phyloP scores from a whole-genome alignment of 2,329 filamentous ascomycete genomes.

The Penicillium paneum region DNA sequence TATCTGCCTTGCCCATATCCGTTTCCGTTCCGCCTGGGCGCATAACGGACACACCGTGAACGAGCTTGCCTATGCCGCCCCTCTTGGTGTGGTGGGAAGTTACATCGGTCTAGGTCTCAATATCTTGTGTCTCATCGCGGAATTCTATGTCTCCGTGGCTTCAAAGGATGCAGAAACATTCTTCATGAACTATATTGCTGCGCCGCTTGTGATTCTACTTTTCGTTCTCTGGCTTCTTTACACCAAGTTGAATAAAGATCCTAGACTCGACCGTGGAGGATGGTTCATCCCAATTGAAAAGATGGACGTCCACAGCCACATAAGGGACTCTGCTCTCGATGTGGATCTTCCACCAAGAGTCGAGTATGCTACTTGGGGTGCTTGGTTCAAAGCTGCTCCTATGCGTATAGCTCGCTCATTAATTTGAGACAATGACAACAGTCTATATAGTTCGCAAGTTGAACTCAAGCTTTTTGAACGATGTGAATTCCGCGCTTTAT shows the following conservation, averaged over 20 bases:
- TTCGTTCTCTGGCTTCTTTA: slow-evolving; percentile 35
- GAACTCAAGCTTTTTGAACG: no score
- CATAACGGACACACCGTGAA: slow-evolving; percentile 57
- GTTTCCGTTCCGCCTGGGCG: slow-evolving; percentile 63
- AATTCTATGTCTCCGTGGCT: slow-evolving; percentile 38
- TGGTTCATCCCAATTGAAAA: slow-evolving; percentile 19
- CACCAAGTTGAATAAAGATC: slow-evolving; percentile 18
- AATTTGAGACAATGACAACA: background rate
- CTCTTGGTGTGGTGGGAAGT: slow-evolving; percentile 60
- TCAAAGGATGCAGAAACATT: slow-evolving; percentile 41
- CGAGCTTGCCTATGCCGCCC: slow-evolving; percentile 63
- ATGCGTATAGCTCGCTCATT: slow-evolving; percentile 19
- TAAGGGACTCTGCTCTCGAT: slow-evolving; percentile 23
- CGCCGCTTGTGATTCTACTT: slow-evolving; percentile 29
- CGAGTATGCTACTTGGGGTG: slow-evolving; percentile 23
- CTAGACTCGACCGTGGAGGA: slow-evolving; percentile 19
- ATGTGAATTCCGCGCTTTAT: background rate
- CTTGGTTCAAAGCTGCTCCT: slow-evolving; percentile 21
- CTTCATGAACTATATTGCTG: slow-evolving; percentile 48
- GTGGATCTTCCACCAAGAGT: slow-evolving; percentile 20
- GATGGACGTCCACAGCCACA: slow-evolving; percentile 20
- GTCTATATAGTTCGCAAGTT: background rate
- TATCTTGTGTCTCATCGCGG: slow-evolving; percentile 51
- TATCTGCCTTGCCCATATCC: slow-evolving; percentile 65
- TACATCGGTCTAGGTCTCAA: slow-evolving; percentile 60